Base-by-base conservation (phyloP, 2,329 filamentous ascomycete species). In the Nemania abortiva region DNA sequence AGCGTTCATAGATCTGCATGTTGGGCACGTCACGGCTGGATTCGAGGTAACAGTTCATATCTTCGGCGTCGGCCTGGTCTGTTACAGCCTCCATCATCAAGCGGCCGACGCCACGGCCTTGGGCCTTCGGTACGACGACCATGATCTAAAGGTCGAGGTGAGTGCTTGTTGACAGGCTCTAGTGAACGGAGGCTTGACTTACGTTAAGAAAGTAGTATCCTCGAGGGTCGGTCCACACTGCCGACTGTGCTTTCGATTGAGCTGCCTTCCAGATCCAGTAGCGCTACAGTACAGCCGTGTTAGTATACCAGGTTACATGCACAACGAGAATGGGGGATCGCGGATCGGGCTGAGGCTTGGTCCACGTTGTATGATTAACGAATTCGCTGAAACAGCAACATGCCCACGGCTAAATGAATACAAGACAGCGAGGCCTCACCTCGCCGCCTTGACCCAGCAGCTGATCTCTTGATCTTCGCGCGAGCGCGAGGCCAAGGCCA, bases 171-270 rank as follows among this genome's bases (percentile, higher is more conserved):
- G 15, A 27, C 42, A 24, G 27, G 50, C 7, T 24, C 50, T 13
- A 6, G 45, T 47, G 3, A 54, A 49, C n/a, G 29, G 34, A 54
- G 20, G 34, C 18, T 31, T 15, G 10, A 27, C 70, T 61, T 63
- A 72, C 68, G 75, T 93, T 94, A 72, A 91, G 90, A 73, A 93
- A 93, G 75, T 92, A 93, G 75, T 93, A 93, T 0, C 91, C 91
- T 5, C 85, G 82, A 0, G 86, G 83, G 65, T 92, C 89, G 0
- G 82, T 87, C 91, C 91, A 93, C 3, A 92, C 79, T 29, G 86
- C 80, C 0, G 82, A 81, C 64, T 93, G 91, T 0, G 87, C 89
- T 47, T 87, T 81, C 0, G 86, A 84, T 77, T 94, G 91, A 6
- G 86, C 84, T 4, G 83, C 83, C 75, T 93, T 93, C 91, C 90